Evolutionary conservation across 805 yeast genomes (phyloP).

Genomic region (Saccharomyces eubayanus): DNA sequence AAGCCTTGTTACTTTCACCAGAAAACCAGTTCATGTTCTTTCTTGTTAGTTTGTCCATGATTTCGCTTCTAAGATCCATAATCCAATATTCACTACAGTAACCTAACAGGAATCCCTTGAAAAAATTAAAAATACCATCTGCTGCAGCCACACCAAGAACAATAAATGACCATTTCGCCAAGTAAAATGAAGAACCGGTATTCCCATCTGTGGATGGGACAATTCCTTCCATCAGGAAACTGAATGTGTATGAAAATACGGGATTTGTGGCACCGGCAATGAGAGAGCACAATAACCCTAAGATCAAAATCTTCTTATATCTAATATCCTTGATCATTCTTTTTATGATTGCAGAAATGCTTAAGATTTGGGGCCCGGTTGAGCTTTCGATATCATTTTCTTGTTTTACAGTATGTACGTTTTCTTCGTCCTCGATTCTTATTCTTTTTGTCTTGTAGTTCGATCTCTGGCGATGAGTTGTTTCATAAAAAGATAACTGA

Average conservation of each 20-base stretch:
- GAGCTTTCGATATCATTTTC: slow-evolving; percentile 6
- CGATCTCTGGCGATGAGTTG: neutral
- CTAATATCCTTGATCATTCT: slow-evolving; percentile 25
- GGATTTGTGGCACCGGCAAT: slow-evolving; percentile 64
- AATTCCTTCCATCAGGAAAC: slow-evolving; percentile 59
- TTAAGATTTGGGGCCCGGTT: slow-evolving; percentile 13
- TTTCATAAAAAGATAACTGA: neutral
- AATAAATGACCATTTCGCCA: slow-evolving; percentile 58
- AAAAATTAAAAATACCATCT: slow-evolving; percentile 53
- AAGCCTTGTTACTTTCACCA: slow-evolving; percentile 33
- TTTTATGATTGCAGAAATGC: slow-evolving; percentile 24
- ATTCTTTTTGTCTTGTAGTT: neutral
- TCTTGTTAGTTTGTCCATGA: slow-evolving; percentile 41
- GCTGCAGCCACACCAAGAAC: slow-evolving; percentile 53
- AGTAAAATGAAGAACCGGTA: slow-evolving; percentile 28
- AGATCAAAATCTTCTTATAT: slow-evolving; percentile 23
- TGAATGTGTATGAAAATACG: slow-evolving; percentile 65
- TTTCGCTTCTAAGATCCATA: slow-evolving; percentile 38
- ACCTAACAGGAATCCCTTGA: slow-evolving; percentile 43
- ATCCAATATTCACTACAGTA: slow-evolving; percentile 65
- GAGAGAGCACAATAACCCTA: slow-evolving; percentile 49
- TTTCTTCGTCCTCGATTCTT: neutral
- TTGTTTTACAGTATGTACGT: neutral
- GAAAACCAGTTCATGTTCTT: slow-evolving; percentile 51
- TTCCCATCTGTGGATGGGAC: slow-evolving; percentile 36